A percentile compares a stretch with the other conserved stretches of the same genome.
Conservation (phyloP, 2,329 filamentous ascomycete species). For the Penicillium nordicum region DNA sequence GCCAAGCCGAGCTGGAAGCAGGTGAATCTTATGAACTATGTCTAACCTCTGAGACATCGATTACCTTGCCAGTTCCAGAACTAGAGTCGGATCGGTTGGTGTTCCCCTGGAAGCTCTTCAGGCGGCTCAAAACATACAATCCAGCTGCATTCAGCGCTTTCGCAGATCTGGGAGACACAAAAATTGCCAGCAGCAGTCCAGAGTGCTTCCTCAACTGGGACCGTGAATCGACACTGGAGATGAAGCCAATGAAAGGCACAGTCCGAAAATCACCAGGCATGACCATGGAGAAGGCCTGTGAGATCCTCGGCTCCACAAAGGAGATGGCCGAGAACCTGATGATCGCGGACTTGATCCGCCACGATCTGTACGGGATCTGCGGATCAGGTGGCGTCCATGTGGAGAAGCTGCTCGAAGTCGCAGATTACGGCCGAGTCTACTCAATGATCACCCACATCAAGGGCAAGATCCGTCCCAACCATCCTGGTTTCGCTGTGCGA, state of each 20-base stretch:
- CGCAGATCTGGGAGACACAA: constrained; percentile 64
- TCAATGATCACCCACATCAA: constrained; percentile 88
- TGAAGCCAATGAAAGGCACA: constrained; percentile 95
- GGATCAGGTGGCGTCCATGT: constrained; percentile 71
- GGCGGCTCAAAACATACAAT: constrained; percentile 65
- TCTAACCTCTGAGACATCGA: constrained; percentile 69
- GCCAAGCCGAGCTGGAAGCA: constrained; percentile 68
- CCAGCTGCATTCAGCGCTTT: constrained; percentile 85
- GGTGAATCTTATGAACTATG: constrained; percentile 86
- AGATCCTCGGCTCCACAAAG: constrained; percentile 74
- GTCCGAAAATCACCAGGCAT: constrained; percentile 71
- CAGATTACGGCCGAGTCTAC: constrained; percentile 87
- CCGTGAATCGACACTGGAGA: constrained; percentile 48
- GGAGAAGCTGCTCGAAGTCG: constrained; percentile 75
- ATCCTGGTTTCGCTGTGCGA: constrained; percentile 31
- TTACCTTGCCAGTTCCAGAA: constrained; percentile 44
- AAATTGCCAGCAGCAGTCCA: constrained; percentile 77
- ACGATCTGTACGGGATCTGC: constrained; percentile 84
- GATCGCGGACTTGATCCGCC: constrained; percentile 95
- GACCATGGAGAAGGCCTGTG: constrained; percentile 68
- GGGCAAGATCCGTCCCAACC: constrained; percentile 48
- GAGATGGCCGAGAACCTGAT: constrained; percentile 95
- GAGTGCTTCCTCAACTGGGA: constrained; percentile 80
- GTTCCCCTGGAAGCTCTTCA: constrained; percentile 68
- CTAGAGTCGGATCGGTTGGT: constrained; percentile 25